Evolutionary conservation across 1,284 basidiomycete species (phyloP), one percentile per base, ranked within the genome.

Genomic region (Ustilago esculenta): DNA sequence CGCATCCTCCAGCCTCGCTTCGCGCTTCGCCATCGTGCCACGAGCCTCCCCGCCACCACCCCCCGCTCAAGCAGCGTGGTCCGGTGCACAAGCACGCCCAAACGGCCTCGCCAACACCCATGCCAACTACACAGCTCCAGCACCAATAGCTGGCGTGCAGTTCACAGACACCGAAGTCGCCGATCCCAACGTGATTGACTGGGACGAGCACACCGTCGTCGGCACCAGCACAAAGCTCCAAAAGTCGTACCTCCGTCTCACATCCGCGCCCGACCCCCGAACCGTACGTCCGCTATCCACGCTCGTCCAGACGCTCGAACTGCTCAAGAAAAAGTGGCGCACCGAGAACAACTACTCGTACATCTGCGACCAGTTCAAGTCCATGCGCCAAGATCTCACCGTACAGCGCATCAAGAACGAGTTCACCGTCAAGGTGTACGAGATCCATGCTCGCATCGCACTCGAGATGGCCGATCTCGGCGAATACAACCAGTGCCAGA

Each of bases 371-470:
- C 96, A 98, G 84, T 93, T 99, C 85, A 98, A 98, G 86, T 93
- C 91, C 80, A 85, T 99, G 73, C 89, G 96, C 43, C 96, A 98
- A 83, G 96, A 99, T 85, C 86, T 99, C 64, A 98, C 94, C 65
- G 95, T 98, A n/a, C 96, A 99, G 85, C 89, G 95, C 30, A 97
- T 99, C 81, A 97, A 97, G 85, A 98, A 97, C 77, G 92, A 96
- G 52, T 98, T 99, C 78, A 98, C 96, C 0, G 94, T 95, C 30
- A 88, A 90, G 82, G 95, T 98, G 11, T 99, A 99, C 82, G 96
- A 99, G 83, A 96, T 94, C 41, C 96, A 98, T 84, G 96, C 93
- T 21, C 89, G 96, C 24, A 96, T 98, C 85, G 96, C 96, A 37
- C 84, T 97, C 23, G 93, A 96, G 86, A 91, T 90, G 93, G 89